Base-by-base conservation (phyloP, 768 basidiomycete genomes). In the Tremella mesenterica region DNA sequence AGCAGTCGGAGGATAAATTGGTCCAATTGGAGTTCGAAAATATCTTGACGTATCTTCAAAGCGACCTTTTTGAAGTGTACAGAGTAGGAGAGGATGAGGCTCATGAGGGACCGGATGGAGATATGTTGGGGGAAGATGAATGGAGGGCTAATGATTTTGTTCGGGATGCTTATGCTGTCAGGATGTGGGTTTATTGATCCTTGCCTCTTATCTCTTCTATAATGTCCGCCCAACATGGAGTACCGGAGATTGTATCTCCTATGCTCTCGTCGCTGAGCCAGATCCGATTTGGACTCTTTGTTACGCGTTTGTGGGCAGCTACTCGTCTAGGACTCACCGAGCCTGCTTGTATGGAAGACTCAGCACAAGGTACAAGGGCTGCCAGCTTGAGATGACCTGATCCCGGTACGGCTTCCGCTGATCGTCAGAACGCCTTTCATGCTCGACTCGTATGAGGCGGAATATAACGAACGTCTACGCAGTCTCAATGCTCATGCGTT, bases 21-120 rank as follows among this genome's bases (percentile, higher is more conserved):
- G 75, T 96, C 14, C 68, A 78, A 3, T 77, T 96, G 60, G 92
- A 90, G 64, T 96, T 97, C 63, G 95, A 97, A 69, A 83, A 90
- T 56, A 84, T 96, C 21, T 75, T 97, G 34, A 76, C 81, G 0
- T 97, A 86, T 73, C 72, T 97, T 46, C 93, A 92, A 62, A 81
- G 74, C 10, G 80, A 78, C 20, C 72, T 99, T 16, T 85, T 96
- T 59, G 91, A 97, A 57, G 77, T 77, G 39, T 99, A 97, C 70
- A 81, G 83, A 74, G 67, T 69, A 14, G 23, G 49, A 29, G 25
- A 23, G 20, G 49, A 50, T 47, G 48, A 21, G 1, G 50, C 39
- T 18, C n/a, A n/a, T n/a, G 38, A 18, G n/a, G 38, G 38, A 16
- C 38, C 38, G 23, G 38, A 41, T 23, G 62, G 64, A 27, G 73